Evolutionary conservation across 768 basidiomycete genomes (phyloP).

Genomic region (Auriculariales sp.): DNA sequence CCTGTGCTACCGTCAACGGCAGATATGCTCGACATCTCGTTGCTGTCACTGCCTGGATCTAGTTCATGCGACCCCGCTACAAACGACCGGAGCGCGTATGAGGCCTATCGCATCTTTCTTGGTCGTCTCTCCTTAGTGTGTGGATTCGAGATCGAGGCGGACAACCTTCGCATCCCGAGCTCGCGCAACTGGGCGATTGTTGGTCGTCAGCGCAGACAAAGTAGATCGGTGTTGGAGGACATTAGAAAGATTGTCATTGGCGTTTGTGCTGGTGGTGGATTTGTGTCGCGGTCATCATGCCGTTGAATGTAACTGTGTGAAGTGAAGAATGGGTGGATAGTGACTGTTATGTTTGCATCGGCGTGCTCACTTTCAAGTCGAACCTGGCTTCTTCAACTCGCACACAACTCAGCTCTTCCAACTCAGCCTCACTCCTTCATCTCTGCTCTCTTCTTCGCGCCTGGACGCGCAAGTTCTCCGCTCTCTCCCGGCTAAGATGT

Average conservation of each 20-base stretch:
- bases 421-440: no score
- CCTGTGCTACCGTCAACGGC: constrained; percentile 14
- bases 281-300: neutral
- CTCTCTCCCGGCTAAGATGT: constrained; percentile 7
- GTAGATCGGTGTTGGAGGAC: no score
- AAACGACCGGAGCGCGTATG: constrained; percentile 52
- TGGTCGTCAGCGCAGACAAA: no score
- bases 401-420: no score
- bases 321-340: no score
- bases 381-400: no score
- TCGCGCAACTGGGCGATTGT: constrained; percentile 88
- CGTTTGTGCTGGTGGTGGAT: neutral
- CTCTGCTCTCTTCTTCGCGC: no score
- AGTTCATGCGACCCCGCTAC: no score
- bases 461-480: no score
- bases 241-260: constrained; percentile 16
- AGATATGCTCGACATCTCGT: constrained; percentile 6
- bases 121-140: constrained; percentile 53
- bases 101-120: constrained; percentile 77
- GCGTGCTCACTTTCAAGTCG: no score
- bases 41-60: constrained; percentile 8
- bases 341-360: constrained; percentile 1
- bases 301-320: no score
- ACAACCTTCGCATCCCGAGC: constrained; percentile 78
- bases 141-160: constrained; percentile 82